Evolutionary conservation across 2,329 filamentous ascomycete genomes (phyloP), one percentile per base, ranked within the genome.

Genomic region (Alternaria tenuissima): DNA sequence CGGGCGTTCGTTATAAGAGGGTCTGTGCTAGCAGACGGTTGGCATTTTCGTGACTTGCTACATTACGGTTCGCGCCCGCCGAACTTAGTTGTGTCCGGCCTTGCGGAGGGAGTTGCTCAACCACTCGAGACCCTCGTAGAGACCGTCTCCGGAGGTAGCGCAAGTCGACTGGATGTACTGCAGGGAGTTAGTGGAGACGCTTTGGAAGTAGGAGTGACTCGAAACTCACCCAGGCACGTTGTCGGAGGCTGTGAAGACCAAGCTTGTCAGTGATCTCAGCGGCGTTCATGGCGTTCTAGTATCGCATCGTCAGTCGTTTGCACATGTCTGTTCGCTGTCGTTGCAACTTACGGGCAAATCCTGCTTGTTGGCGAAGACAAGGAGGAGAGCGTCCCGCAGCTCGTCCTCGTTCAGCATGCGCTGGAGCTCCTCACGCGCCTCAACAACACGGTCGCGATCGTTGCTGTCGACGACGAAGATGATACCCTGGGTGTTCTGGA

Each of bases 211-310:
- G 46, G 24, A 44, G 58, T 11, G 36, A 43, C 38, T 46, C 52
- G 44, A 26, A 67, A 85, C 93, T 81, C 94, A 99, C 95, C 95
- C 95, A 99, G 78, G 93, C 91, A 82, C 95, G 94, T 87, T 97
- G 93, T 88, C 93, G 93, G 88, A 99, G 87, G 86, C 92, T 96
- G 90, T 98, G 94, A 78, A 99, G 93, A 80, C 95, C 95, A 83
- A 99, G 93, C 90, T 98, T 97, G 86, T 99, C 94, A 83, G 95
- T 99, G 83, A 99, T 98, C 87, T 99, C 95, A 79, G 95, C 94
- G 78, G 95, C 94, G 85, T 96, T 97, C 95, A 98, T 98, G 83
- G 95, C 95, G 81, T 98, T 98, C 94, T 97, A 77, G 20, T 36
- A 43, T 22, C 28, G 36, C 47, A 54, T 28, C 48, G 64, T 74